Evolutionary conservation across 225 moss, liverwort and hornwort genomes (phyloP).

Genomic region (Rhytidiadelphus loreus): DNA sequence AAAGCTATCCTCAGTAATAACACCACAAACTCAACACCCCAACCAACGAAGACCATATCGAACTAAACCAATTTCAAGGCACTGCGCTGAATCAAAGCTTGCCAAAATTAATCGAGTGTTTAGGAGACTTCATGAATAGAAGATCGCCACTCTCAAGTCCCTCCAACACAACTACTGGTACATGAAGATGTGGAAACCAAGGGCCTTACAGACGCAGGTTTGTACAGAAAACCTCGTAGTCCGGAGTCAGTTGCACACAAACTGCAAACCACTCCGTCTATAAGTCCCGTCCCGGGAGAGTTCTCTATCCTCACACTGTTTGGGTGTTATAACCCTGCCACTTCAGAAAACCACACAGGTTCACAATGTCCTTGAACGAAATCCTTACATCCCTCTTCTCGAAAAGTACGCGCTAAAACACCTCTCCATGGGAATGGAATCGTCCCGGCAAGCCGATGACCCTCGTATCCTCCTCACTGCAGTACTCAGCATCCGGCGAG

Average conservation of each 20-base stretch:
- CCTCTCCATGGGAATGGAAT: neutral
- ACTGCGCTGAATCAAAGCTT: neutral
- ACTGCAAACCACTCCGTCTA: neutral
- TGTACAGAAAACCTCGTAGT: conserved; percentile 11
- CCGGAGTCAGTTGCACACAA: neutral
- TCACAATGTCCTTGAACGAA: neutral
- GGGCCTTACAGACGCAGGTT: conserved; percentile 15
- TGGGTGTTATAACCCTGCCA: neutral
- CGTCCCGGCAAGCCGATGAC: neutral
- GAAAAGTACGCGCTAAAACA: neutral
- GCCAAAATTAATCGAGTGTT: neutral
- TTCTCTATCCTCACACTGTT: neutral
- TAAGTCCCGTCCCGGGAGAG: neutral
- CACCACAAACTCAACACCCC: neutral
- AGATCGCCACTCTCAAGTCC: neutral
- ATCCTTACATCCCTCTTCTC: neutral
- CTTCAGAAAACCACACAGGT: neutral
- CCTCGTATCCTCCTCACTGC: neutral
- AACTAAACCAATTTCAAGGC: neutral
- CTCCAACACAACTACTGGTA: conserved; percentile 17
- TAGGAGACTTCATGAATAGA: neutral
- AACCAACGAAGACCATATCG: neutral
- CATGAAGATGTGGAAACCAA: neutral
- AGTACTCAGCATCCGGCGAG: neutral
- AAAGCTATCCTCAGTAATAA: neutral